phyloP scores from a whole-genome alignment of 192 early-diverging fungal genomes.

The Coemansia javaensis region DNA sequence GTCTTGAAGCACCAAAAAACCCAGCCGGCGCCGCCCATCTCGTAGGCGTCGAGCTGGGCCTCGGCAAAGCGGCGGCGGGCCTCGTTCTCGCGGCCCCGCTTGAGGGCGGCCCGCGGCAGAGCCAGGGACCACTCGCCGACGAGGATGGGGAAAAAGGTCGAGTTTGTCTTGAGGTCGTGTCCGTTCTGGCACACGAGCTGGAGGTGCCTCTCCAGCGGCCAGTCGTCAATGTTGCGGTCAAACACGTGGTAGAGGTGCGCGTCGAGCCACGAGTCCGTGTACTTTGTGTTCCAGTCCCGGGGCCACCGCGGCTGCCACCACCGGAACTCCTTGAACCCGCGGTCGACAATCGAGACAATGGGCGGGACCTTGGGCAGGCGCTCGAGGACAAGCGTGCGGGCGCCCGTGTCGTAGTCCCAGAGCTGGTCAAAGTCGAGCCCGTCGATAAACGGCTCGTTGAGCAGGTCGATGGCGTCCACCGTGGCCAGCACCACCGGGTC shows the following conservation, averaged over 20 bases:
- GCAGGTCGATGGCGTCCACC: constrained; percentile 36
- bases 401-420: constrained; percentile 49
- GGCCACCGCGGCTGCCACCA: constrained; percentile 50
- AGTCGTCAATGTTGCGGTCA: constrained; percentile 39
- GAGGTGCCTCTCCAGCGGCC: constrained; percentile 36
- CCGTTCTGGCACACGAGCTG: constrained; percentile 36
- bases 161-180: constrained; percentile 33
- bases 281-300: constrained; percentile 42
- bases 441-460: constrained; percentile 47
- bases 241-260: constrained; percentile 53
- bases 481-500: constrained; percentile 37
- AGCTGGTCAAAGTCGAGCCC: constrained; percentile 40
- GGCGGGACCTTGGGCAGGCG: constrained; percentile 29
- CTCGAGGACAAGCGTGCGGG: constrained; percentile 24
- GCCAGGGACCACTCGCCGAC: constrained; percentile 73
- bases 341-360: constrained; percentile 37
- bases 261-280: constrained; percentile 43
- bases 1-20: constrained; percentile 74
- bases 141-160: constrained; percentile 57
- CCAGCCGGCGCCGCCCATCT: constrained; percentile 59
- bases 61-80: constrained; percentile 56
- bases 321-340: constrained; percentile 46
- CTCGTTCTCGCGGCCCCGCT: constrained; percentile 53
- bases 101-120: constrained; percentile 55
- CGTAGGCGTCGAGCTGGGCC: constrained; percentile 65